Evolutionary conservation across 306 rosid species (phyloP), one percentile per base, ranked within the genome.

Genomic region (Quercus cerris): DNA sequence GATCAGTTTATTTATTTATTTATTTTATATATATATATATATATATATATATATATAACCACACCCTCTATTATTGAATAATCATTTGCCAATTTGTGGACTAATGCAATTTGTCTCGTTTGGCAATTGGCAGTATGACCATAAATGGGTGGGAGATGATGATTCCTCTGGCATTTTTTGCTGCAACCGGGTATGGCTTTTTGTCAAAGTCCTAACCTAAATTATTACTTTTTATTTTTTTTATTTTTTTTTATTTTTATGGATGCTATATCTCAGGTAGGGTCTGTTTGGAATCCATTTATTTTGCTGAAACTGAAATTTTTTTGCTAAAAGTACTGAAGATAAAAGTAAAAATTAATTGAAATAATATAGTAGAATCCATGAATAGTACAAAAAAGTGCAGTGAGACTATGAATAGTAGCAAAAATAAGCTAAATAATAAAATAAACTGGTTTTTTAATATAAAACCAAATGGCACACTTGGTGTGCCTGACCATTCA

Each of bases 131-230:
- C 91, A 94, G 97, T 38, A 94, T 94, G 98, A 77, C 89, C 4
- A 85, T 92, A 55, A 94, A 89, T 22, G 90, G 87, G 2, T 84
- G 91, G 90, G 98, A 94, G 58, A 12, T 92, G 90, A 94, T 91
- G 97, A 91, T 94, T 84, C 97, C 97, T 6, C 54, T 94, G 6
- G 90, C 91, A 0, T 94, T 94, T 83, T 91, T 92, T 72, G 97
- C 89, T 14, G 97, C 75, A n/a, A 81, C 91, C 4, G 97, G 98
- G 97, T 94, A 88, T 86, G 12, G 4, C 4, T 27, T 63, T 7
- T 63, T 5, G 28, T 19, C 10, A 6, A 3, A 3, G 25, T 56
- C 69, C 15, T 41, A 5, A 17, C 17, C 8, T 41, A 1, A 5
- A 22, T 27, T 74, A 33, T 6, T 54, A 13, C 49, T 1, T 4